These are phyloP conservation scores for Lunasporangiospora selenospora DNA, from an alignment of 192 early-diverging fungal species.

Conservation along the genomic window DNA sequence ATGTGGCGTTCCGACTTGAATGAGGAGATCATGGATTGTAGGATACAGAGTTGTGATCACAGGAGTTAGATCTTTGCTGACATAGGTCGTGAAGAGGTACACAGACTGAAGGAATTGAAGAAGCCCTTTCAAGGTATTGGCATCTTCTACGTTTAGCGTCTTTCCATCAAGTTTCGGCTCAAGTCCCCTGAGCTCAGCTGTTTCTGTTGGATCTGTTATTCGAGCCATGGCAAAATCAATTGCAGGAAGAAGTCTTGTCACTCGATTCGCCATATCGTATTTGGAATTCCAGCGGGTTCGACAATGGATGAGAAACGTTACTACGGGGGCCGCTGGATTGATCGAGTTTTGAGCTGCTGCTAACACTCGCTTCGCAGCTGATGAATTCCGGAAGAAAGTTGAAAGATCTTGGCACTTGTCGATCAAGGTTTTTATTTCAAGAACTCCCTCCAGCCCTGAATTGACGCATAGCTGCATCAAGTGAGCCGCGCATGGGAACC, in stretches of 20 bases:
- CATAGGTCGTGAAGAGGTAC: not conserved
- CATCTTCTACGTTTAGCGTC: too few species aligned
- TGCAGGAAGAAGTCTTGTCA: not conserved
- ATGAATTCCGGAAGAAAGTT: not conserved
- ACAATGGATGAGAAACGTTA: not conserved
- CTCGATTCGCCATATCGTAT: slow-evolving; percentile 1
- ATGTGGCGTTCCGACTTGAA: not conserved
- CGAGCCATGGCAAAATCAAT: not conserved
- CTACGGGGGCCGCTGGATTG: not conserved
- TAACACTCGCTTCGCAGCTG: not conserved
- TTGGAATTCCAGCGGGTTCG: slow-evolving; percentile 1
- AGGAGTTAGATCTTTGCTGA: slow-evolving; percentile 1
- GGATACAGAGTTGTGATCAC: not conserved
- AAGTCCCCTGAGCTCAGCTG: too few species aligned
- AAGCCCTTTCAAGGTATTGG: not conserved
- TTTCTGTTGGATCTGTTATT: too few species aligned
- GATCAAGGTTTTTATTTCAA: too few species aligned
- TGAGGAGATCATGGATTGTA: not conserved
- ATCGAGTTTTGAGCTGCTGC: not conserved
- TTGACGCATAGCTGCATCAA: too few species aligned
- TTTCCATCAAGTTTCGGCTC: too few species aligned
- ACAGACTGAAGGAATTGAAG: not conserved
- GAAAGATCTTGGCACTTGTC: too few species aligned
- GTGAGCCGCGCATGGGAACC: too few species aligned
- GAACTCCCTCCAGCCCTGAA: too few species aligned